Percentiles rank a stretch among this genome's conserved stretches.
These are phyloP conservation scores for Geotrichum aggregatum DNA, from an alignment of 1,139 yeast genomes.

Conservation along the genomic window DNA sequence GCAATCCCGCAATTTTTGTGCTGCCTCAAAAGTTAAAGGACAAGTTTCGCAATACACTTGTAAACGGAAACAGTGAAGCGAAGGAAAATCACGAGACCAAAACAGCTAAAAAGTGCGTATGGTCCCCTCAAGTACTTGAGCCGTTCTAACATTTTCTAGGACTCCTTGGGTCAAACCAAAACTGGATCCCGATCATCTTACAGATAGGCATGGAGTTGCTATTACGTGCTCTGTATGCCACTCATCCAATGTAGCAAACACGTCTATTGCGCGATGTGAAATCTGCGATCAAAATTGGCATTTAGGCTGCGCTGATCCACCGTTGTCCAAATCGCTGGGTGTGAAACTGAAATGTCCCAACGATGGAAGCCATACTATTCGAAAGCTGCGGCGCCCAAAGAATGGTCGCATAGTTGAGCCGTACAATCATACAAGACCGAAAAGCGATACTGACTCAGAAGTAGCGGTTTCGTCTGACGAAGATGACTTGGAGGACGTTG, in stretches of 20 bases:
- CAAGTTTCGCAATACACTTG: constrained; percentile 65
- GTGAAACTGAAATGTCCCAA: constrained; percentile 92
- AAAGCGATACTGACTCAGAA: constrained; percentile 66
- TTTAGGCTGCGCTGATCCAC: constrained; percentile 78
- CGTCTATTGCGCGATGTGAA: constrained; percentile 69
- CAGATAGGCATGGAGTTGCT: constrained; percentile 62
- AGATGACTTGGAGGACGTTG: constrained; percentile 27
- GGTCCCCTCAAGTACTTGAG: too few relatives aligned
- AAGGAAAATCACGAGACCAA: too few relatives aligned
- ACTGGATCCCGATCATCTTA: constrained; percentile 52
- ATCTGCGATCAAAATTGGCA: constrained; percentile 86
- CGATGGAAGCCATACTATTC: constrained; percentile 52
- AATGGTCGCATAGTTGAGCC: constrained; percentile 55
- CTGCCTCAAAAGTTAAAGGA: constrained; percentile 69
- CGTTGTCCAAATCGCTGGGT: constrained; percentile 67
- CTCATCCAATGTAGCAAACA: constrained; percentile 55
- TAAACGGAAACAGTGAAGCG: constrained; percentile 28
- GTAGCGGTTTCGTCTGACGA: constrained; percentile 42
- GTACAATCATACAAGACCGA: constrained; percentile 52
- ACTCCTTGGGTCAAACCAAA: not conserved
- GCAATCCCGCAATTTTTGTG: constrained; percentile 67
- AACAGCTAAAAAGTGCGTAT: too few relatives aligned
- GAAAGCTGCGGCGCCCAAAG: constrained; percentile 47
- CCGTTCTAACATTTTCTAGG: not conserved
- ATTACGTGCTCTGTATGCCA: constrained; percentile 75